Base-by-base conservation (phyloP, 805 yeast genomes). In the Starmerella davenportii region DNA sequence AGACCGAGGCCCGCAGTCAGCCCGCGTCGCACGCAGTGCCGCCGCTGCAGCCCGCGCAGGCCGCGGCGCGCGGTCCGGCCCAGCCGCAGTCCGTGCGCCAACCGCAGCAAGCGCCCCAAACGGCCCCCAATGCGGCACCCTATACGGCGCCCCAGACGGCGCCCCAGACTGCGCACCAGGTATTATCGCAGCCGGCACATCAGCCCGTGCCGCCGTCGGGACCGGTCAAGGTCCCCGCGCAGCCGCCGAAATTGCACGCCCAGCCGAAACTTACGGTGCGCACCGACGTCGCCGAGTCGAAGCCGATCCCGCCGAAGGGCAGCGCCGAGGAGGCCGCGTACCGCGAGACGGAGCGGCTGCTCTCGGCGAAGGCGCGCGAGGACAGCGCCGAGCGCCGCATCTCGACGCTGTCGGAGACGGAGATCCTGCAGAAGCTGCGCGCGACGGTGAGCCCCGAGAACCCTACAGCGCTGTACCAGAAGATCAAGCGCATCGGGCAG, bases 401-500 rank as follows among this genome's bases (percentile, higher is more conserved):
- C 46, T 60, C 72, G 2, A 66, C 74, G 14, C 64, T 84, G 70
- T 76, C 79, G n/a, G 95, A 87, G 50, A 74, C 80, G 34, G 95
- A 87, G 60, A 69, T 82, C 19, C 70, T 87, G 68, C 74, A 78
- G 30, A 80, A 78, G 51, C 64, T 90, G 47, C 70, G 76, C 42
- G 71, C 81, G 3, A 94, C 85, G 24, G 94, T 90, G 8, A 73
- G 76, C 46, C 72, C 69, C 50, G 68, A 72, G 32, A 93, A 90
- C 59, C 99, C 99, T n/a, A 66, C 81, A 5, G 77, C 82, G 4
- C 47, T 58, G 16, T 63, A 58, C 43, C 60, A 61, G 39, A 62
- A 58, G 44, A 50, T 87, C 44, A 67, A 70, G 29, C 85, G 87
- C 57, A 77, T 90, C 46, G 99, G 99, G 1, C 98, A 90, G 61